Evolutionary conservation across 1,139 yeast species (phyloP).

Genomic region (Pichia sp.): DNA sequence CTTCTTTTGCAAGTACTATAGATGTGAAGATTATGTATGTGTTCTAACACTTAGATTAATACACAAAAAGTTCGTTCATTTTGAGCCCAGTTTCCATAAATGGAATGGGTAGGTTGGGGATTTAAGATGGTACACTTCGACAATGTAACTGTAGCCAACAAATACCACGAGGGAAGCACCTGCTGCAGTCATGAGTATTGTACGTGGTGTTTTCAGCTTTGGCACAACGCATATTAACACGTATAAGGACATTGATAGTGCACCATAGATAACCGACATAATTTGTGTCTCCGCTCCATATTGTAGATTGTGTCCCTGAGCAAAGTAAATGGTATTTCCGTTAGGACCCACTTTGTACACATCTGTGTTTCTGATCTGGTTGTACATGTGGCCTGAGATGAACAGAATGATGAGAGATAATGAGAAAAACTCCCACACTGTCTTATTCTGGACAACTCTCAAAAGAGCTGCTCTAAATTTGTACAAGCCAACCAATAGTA

Average conservation of each 20-base stretch:
- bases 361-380: slow-evolving; percentile 72
- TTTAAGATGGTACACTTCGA: slow-evolving; percentile 51
- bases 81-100: too few species aligned
- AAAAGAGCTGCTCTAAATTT: slow-evolving; percentile 9
- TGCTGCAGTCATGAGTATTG: slow-evolving; percentile 38
- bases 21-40: too few species aligned
- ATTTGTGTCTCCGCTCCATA: slow-evolving; percentile 80
- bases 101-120: slow-evolving; percentile 56
- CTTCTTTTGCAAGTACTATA: too few species aligned
- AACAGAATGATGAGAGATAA: slow-evolving; percentile 61
- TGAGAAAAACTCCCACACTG: slow-evolving; percentile 29
- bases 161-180: slow-evolving; percentile 36
- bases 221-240: slow-evolving; percentile 45
- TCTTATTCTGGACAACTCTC: slow-evolving; percentile 16
- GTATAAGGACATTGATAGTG: slow-evolving; percentile 43
- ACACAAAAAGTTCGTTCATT: too few species aligned
- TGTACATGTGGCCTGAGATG: slow-evolving; percentile 90
- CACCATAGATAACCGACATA: slow-evolving; percentile 55
- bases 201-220: slow-evolving; percentile 34
- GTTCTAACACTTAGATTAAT: too few species aligned
- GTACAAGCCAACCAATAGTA: slow-evolving; percentile 19
- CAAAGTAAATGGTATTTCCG: slow-evolving; percentile 57
- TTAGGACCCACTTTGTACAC: slow-evolving; percentile 51
- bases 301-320: slow-evolving; percentile 64
- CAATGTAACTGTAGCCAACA: slow-evolving; percentile 46